Conservation (phyloP, 768 basidiomycete species). For the Leccinum imitatum region DNA sequence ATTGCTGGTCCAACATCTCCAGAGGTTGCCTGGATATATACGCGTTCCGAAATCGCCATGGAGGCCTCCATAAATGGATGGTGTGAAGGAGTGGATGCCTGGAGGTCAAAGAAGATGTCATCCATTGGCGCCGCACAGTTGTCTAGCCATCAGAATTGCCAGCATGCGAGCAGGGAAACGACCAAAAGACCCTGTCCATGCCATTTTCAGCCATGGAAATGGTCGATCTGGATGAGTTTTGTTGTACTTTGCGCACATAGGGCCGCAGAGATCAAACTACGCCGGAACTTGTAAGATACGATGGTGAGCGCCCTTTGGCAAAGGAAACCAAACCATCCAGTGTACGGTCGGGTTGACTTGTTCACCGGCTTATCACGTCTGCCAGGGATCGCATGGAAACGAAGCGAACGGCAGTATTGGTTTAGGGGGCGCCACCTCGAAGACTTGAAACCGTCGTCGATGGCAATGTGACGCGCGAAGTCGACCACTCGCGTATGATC, state of each 20-base stretch:
- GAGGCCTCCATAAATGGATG: constrained; percentile 19
- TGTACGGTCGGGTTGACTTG: constrained; percentile 10
- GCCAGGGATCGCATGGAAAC: background rate
- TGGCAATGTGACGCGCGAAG: background rate
- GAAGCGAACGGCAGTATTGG: background rate
- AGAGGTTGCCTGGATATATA: constrained; percentile 20
- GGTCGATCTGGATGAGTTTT: constrained; percentile 2
- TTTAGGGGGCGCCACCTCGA: constrained; percentile 3
- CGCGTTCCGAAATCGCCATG: constrained; percentile 10
- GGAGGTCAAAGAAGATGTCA: constrained; percentile 16
- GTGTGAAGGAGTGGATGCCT: constrained; percentile 16
- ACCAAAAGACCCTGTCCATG: constrained; percentile 10
- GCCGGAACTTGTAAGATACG: constrained; percentile 4
- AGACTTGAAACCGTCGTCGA: background rate
- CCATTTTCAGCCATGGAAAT: constrained; percentile 10
- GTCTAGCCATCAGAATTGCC: constrained; percentile 14
- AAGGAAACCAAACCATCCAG: constrained; percentile 26
- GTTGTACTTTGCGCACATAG: constrained; percentile 7
- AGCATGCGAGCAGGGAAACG: constrained; percentile 4
- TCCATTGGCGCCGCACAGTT: constrained; percentile 18
- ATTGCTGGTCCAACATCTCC: constrained; percentile 6
- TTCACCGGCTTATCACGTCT: background rate
- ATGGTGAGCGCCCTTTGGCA: constrained; percentile 4
- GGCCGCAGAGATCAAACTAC: constrained; percentile 1
- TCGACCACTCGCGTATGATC: background rate